Percentiles rank a stretch among this genome's conserved stretches.
phyloP scores from a whole-genome alignment of 179 eudicot genomes.

The Beta lomatogona region DNA sequence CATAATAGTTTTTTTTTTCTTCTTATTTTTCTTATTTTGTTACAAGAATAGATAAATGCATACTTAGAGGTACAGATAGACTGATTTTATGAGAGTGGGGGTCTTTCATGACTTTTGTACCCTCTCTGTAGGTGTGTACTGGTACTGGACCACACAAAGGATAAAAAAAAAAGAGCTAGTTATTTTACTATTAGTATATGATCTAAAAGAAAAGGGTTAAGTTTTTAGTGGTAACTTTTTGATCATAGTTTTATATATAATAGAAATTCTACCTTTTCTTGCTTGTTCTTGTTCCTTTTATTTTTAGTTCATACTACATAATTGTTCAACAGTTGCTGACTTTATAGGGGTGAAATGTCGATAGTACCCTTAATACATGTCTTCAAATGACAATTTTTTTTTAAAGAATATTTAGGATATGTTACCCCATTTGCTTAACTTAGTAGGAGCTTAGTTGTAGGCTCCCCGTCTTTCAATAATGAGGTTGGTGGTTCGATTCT shows the following conservation, averaged over 20 bases:
- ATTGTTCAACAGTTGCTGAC: neutral
- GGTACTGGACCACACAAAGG: slow-evolving; percentile 60
- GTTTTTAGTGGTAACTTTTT: slow-evolving; percentile 30
- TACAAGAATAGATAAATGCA: slow-evolving; percentile 51
- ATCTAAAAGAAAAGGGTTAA: slow-evolving; percentile 28
- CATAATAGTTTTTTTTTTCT: slow-evolving; percentile 8
- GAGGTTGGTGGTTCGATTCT: too few species aligned
- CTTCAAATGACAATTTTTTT: too few species aligned
- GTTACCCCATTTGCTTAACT: too few species aligned
- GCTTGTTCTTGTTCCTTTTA: neutral
- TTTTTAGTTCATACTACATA: neutral
- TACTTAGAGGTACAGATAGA: slow-evolving; percentile 68
- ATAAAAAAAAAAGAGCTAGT: slow-evolving; percentile 2
- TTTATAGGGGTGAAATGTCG: neutral
- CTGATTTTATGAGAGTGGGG: slow-evolving; percentile 53
- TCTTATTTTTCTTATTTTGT: neutral
- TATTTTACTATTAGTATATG: slow-evolving; percentile 19
- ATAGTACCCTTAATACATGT: too few species aligned
- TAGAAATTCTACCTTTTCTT: neutral
- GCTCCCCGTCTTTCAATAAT: too few species aligned
- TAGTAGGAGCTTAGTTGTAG: too few species aligned
- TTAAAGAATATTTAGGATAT: too few species aligned
- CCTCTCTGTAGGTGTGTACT: slow-evolving; percentile 54
- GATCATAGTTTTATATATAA: slow-evolving; percentile 13
- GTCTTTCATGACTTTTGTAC: slow-evolving; percentile 56